phyloP scores from a whole-genome alignment of 305 asterid genomes.

The Ilex paraguariensis region DNA sequence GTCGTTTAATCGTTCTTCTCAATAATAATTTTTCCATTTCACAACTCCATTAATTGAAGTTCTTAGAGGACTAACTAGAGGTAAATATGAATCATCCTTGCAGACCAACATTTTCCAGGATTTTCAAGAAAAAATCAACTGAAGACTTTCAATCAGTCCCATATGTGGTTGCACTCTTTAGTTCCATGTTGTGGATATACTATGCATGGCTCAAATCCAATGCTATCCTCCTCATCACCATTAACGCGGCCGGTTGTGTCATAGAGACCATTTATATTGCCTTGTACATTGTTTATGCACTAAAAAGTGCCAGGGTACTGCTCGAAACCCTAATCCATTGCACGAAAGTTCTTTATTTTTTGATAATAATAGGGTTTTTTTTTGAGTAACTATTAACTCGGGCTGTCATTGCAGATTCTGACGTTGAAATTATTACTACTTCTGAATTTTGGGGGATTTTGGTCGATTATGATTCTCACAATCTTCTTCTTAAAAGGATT shows the following conservation, averaged over 20 bases:
- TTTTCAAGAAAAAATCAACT: conserved; percentile 42
- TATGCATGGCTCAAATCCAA: conserved; percentile 49
- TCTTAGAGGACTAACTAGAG: background rate
- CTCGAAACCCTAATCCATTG: background rate
- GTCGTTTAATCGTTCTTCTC: background rate
- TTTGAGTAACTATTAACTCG: too few relatives aligned
- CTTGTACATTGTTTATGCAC: conserved; percentile 42
- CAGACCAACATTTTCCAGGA: conserved; percentile 51
- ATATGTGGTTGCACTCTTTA: conserved; percentile 48
- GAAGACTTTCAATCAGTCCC: conserved; percentile 50
- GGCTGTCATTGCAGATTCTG: background rate
- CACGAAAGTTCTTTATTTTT: background rate
- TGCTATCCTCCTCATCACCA: conserved; percentile 52
- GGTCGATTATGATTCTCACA: background rate
- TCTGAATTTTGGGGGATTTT: background rate
- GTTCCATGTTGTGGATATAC: conserved; percentile 54
- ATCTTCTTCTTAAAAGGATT: background rate
- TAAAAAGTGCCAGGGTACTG: conserved; percentile 15
- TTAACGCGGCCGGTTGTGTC: conserved; percentile 47
- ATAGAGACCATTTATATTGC: conserved; percentile 35
- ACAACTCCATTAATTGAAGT: too few relatives aligned
- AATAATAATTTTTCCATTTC: too few relatives aligned
- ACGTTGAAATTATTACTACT: background rate
- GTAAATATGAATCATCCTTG: background rate
- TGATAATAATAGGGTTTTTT: background rate